phyloP scores from a whole-genome alignment of 805 yeast species.

The Lachancea nothofagi region DNA sequence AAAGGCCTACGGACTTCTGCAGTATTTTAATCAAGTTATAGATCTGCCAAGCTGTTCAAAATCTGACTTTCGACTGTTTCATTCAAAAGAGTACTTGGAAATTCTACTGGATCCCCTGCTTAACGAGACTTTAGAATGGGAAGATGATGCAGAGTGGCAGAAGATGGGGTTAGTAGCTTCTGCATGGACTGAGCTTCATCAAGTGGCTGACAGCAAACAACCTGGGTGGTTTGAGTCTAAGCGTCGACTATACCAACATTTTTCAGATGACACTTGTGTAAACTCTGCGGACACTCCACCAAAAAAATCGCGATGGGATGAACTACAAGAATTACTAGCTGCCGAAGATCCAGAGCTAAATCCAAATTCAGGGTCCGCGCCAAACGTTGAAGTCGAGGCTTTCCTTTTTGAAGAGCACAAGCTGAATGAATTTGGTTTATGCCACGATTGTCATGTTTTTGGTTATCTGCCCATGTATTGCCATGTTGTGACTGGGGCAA shows the following conservation, averaged over 20 bases:
- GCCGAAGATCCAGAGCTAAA: not conserved
- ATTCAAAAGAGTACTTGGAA: conserved; percentile 40
- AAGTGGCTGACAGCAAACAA: conserved; percentile 4
- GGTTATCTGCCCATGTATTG: conserved; percentile 49
- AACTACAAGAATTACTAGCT: not conserved
- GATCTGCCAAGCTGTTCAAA: conserved; percentile 17
- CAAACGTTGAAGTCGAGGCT: not conserved
- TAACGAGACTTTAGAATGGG: conserved; percentile 21
- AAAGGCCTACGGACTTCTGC: conserved; percentile 20
- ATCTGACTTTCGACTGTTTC: conserved; percentile 44
- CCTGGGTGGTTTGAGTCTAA: conserved; percentile 11
- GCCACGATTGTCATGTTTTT: conserved; percentile 61
- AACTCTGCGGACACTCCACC: conserved; percentile 7
- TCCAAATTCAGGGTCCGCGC: not conserved
- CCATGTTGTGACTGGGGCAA: conserved; percentile 48
- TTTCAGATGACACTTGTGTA: not conserved
- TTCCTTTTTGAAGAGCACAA: not conserved
- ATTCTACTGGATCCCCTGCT: conserved; percentile 31
- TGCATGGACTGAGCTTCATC: conserved; percentile 12
- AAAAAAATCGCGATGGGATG: not conserved
- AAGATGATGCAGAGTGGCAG: conserved; percentile 15
- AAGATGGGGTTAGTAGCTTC: conserved; percentile 15
- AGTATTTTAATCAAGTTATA: conserved; percentile 22
- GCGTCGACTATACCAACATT: conserved; percentile 14
- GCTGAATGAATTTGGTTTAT: conserved; percentile 41